Evolutionary conservation across 1,284 basidiomycete genomes (phyloP), one percentile per base, ranked within the genome.

Genomic region (Rhodotorula sp.): DNA sequence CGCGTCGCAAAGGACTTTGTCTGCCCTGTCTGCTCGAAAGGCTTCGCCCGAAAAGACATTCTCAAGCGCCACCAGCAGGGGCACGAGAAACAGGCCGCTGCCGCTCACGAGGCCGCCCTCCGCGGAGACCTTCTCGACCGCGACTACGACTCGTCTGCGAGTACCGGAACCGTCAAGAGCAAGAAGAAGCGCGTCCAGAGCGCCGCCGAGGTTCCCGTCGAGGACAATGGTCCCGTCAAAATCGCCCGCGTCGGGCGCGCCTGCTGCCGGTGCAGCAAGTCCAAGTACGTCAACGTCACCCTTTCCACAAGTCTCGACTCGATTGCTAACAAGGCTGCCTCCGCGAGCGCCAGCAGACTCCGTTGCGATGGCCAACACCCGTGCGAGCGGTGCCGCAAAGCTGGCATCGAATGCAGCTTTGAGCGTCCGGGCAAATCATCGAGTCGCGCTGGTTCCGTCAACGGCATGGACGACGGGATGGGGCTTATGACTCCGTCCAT

Each of bases 21-120:
- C 45, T 75, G 74, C 61, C 62, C 70, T n/a, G 62, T 64, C 17
- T 75, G 74, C 67, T 29, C 48, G 30, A 75, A 75, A 55, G 74
- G 74, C 1, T 75, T 75, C 48, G 74, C 74, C 3, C 56, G 67
- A 54, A 75, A 73, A 59, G 74, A 75, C 69, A 75, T 75, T n/a
- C 60, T 74, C 26, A 71, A 69, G 48, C 69, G 72, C 12, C 72
- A 70, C 63, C 65, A 71, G 53, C 62, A 62, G n/a, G 68, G 71
- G 12, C 73, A 71, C 51, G 67, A 68, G 57, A 70, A 72, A 54
- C 71, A 75, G 51, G 69, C 68, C 17, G 63, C 61, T 6, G 62
- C 63, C 7, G 70, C 70, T 22, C 60, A 62, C 20, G 67, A 74
- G 30, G 72, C 72, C 8, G 64, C 62, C 6, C 22, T 59, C 54